Percentiles rank a stretch among this genome's conserved stretches.
Evolutionary conservation across 306 rosid species (phyloP).

Genomic region (Sophora flavescens): DNA sequence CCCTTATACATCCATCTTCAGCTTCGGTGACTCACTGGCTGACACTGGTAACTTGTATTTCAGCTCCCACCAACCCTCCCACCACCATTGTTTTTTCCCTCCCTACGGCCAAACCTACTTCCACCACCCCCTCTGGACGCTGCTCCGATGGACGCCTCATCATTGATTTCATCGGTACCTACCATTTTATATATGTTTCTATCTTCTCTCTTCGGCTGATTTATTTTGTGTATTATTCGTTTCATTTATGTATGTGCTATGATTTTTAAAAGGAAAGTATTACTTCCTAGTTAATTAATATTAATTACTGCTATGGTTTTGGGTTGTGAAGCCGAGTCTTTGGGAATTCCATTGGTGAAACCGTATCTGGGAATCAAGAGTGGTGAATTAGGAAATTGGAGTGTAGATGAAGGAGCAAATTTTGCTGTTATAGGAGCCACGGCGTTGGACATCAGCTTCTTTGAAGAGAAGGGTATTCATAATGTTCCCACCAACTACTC

Average conservation of each 20-base stretch:
- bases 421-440: slow-evolving; percentile 78
- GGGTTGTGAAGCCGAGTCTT: slow-evolving; percentile 52
- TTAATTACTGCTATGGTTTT: neutral
- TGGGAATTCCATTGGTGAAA: slow-evolving; percentile 56
- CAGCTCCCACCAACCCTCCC: neutral
- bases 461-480: slow-evolving; percentile 39
- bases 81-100: slow-evolving; percentile 22
- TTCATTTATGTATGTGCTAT: too few relatives aligned
- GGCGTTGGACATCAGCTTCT: slow-evolving; percentile 48
- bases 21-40: slow-evolving; percentile 72
- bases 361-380: slow-evolving; percentile 53
- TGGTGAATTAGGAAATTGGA: slow-evolving; percentile 18
- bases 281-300: too few relatives aligned
- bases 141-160: slow-evolving; percentile 88
- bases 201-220: too few relatives aligned
- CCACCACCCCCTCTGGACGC: slow-evolving; percentile 64
- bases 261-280: too few relatives aligned
- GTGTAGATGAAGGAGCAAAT: slow-evolving; percentile 48
- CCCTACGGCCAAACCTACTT: slow-evolving; percentile 79
- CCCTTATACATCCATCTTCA: slow-evolving; percentile 58
- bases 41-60: slow-evolving; percentile 64
- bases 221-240: too few relatives aligned
- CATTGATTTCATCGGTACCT: slow-evolving; percentile 71
- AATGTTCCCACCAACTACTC: slow-evolving; percentile 44
- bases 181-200: too few relatives aligned